phyloP scores from a whole-genome alignment of 805 yeast species.

The Candida hispaniensis region DNA sequence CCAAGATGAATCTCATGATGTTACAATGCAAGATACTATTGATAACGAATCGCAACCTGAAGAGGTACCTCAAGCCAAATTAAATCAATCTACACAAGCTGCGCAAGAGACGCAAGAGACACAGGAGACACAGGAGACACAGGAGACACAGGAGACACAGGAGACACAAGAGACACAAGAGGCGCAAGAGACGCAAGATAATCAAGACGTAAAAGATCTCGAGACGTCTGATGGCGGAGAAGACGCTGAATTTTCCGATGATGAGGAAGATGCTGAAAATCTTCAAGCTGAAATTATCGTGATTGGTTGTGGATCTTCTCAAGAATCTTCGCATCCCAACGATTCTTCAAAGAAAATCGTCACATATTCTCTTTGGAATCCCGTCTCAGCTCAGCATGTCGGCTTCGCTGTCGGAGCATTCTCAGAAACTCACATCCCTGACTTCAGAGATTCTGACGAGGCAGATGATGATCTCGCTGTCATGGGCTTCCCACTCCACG shows the following conservation, averaged over 20 bases:
- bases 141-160: conserved; percentile 14
- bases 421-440: conserved; percentile 47
- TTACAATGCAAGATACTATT: conserved; percentile 1
- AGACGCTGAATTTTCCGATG: conserved; percentile 27
- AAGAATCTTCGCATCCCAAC: conserved; percentile 63
- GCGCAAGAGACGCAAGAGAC: not conserved
- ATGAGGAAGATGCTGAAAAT: conserved; percentile 20
- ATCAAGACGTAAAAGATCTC: too few relatives aligned
- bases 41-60: not conserved
- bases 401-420: conserved; percentile 95
- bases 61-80: not conserved
- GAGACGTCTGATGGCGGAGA: too few relatives aligned
- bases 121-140: not conserved
- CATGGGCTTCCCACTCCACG: conserved; percentile 39
- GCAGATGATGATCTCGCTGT: conserved; percentile 29
- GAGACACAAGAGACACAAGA: conserved; percentile 17
- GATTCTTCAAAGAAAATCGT: conserved; percentile 67
- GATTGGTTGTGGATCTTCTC: conserved; percentile 33
- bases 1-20: conserved; percentile 6
- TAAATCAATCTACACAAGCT: not conserved
- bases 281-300: conserved; percentile 20
- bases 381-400: conserved; percentile 85
- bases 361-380: conserved; percentile 62
- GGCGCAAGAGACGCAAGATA: conserved; percentile 2
- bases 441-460: conserved; percentile 31